phyloP scores from a whole-genome alignment of 805 yeast species.

The Nakazawaea wickerhamii region DNA sequence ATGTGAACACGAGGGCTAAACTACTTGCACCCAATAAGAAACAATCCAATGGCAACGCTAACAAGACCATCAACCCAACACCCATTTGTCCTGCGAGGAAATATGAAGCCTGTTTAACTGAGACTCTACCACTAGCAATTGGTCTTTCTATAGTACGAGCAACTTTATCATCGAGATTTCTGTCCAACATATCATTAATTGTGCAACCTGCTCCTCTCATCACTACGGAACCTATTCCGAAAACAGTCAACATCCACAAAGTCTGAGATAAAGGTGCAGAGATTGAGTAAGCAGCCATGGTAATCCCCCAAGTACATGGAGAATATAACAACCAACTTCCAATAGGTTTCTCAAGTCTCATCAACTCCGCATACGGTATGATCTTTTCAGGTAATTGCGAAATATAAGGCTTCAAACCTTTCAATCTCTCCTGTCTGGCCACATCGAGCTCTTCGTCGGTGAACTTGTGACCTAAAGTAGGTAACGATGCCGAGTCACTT shows the following conservation, averaged over 20 bases:
- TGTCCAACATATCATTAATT: constrained; percentile 83
- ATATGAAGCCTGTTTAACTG: constrained; percentile 59
- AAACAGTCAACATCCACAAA: constrained; percentile 55
- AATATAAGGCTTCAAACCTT: constrained; percentile 44
- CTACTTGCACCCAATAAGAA: constrained; percentile 80
- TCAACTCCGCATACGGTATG: constrained; percentile 88
- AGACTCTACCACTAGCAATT: constrained; percentile 81
- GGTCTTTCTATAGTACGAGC: constrained; percentile 89
- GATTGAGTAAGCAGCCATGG: constrained; percentile 76
- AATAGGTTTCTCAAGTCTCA: constrained; percentile 93
- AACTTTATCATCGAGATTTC: constrained; percentile 78
- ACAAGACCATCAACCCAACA: constrained; percentile 67
- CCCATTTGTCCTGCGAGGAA: constrained; percentile 72
- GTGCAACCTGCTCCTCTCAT: constrained; percentile 99
- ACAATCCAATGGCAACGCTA: constrained; percentile 74
- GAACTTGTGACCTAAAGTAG: constrained; percentile 15
- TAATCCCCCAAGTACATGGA: constrained; percentile 90
- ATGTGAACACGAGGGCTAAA: constrained; percentile 71
- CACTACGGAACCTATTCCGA: constrained; percentile 77
- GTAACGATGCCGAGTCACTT: constrained; percentile 14
- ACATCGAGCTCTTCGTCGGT: constrained; percentile 38
- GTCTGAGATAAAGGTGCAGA: constrained; percentile 67
- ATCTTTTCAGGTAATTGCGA: constrained; percentile 60
- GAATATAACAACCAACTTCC: constrained; percentile 80
- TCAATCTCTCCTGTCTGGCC: constrained; percentile 46